These are phyloP conservation scores for Urochloa ruziziensis DNA, from an alignment of 176 grass and related monocot genomes.

Conservation along the genomic window DNA sequence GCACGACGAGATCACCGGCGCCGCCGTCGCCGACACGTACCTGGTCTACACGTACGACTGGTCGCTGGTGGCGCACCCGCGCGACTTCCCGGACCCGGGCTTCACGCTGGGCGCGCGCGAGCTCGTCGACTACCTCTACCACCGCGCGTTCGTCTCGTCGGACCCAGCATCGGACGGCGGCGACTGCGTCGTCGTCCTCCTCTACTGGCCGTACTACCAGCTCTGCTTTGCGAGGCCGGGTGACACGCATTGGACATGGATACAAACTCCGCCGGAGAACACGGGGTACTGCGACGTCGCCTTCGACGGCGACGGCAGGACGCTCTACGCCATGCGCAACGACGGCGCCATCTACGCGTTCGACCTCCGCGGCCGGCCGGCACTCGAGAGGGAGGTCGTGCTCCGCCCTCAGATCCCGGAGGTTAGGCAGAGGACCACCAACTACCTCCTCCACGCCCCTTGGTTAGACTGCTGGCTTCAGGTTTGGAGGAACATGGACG, in stretches of 20 bases:
- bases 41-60: background rate
- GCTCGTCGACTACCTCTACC: background rate
- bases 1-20: background rate
- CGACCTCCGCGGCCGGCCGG: background rate
- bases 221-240: conserved; percentile 10
- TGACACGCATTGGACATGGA: background rate
- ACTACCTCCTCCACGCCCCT: background rate
- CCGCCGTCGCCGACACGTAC: background rate
- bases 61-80: background rate
- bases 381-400: background rate
- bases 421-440: background rate
- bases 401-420: background rate
- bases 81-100: background rate
- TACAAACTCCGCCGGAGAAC: background rate
- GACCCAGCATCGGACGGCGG: background rate
- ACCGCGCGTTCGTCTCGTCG: conserved; percentile 1
- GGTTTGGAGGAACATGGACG: background rate
- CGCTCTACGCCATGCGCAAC: conserved; percentile 1
- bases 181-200: conserved; percentile 9
- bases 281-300: background rate
- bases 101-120: background rate
- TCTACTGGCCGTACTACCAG: background rate
- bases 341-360: conserved; percentile 12
- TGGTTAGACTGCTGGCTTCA: background rate
- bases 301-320: background rate